phyloP scores from a whole-genome alignment of 306 rosid genomes.

The Dalbergia cochinchinensis region DNA sequence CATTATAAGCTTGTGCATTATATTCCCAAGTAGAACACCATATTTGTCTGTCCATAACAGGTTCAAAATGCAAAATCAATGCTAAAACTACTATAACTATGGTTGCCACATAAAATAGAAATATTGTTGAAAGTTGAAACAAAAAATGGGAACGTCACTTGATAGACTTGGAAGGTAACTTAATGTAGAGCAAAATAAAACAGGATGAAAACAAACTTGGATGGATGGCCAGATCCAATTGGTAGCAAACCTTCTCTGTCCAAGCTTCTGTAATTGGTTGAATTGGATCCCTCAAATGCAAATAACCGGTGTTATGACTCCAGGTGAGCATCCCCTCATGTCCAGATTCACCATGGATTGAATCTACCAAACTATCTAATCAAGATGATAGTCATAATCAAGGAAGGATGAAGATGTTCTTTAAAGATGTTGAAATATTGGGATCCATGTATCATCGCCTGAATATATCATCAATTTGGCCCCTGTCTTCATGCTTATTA shows the following conservation, averaged over 20 bases:
- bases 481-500: constrained; percentile 79
- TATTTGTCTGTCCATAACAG: constrained; percentile 78
- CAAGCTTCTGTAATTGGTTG: no score
- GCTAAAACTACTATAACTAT: constrained; percentile 71
- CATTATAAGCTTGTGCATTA: no score
- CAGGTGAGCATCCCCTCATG: constrained; percentile 84
- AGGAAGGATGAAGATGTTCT: constrained; percentile 17
- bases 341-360: constrained; percentile 72
- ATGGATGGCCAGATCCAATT: constrained; percentile 85
- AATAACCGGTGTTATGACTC: no score
- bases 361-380: constrained; percentile 73
- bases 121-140: constrained; percentile 52
- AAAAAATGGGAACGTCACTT: constrained; percentile 23
- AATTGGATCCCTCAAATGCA: no score
- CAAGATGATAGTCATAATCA: constrained; percentile 43
- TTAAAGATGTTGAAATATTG: constrained; percentile 5
- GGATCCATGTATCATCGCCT: constrained; percentile 60
- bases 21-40: constrained; percentile 83
- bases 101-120: constrained; percentile 67
- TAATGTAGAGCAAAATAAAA: neutral
- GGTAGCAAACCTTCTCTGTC: no score
- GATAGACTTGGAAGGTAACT: constrained; percentile 1
- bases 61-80: constrained; percentile 83
- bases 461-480: constrained; percentile 74
- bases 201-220: constrained; percentile 62